Base-by-base conservation (phyloP, 495 filamentous ascomycete species). In the Pyrenopolyporus hunteri region DNA sequence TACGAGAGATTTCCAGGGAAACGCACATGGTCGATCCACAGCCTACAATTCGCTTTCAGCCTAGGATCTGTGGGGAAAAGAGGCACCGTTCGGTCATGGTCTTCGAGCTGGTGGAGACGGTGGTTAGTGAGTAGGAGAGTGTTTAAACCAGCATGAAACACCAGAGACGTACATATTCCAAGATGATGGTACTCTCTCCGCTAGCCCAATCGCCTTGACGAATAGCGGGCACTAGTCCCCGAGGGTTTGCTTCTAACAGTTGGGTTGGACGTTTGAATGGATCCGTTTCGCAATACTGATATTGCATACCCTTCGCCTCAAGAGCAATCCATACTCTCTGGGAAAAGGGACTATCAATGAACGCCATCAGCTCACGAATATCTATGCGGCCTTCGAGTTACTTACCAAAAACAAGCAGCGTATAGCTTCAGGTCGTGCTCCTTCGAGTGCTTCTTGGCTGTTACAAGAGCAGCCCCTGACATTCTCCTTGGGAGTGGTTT, bases 241-340 rank as follows among this genome's bases (percentile, higher is more conserved):
- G 80, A n/a, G 92, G 92, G 63, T 96, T 96, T 47, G 96, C 85
- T 33, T 91, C 90, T 26, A 96, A 80, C 29, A 96, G 73, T 11
- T 82, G 83, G 47, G 86, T 81, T 11, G 91, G 90, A 9, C 64
- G 71, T 59, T 88, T 81, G 66, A 93, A 95, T 2, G 92, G 92
- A 67, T 97, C 90, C 22, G 92, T 87, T 71, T 97, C 93, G 59
- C 93, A 87, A 70, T 98, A 98, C 69, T 97, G 90, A 65, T 98
- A 98, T 16, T 79, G 78, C 35, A 96, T 80, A 4, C 84, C 81
- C 70, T 96, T 97, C 45, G 86, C 75, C 73, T 98, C 92, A n/a
- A 98, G 79, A 5, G 93, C 87, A 61, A 98, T 96, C 93, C 93
- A 98, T 14, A 96, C 91, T 9, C 93, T 87, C 74, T 97, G 93